Base-by-base conservation (phyloP, 495 filamentous ascomycete species). In the Bombardia bombarda region DNA sequence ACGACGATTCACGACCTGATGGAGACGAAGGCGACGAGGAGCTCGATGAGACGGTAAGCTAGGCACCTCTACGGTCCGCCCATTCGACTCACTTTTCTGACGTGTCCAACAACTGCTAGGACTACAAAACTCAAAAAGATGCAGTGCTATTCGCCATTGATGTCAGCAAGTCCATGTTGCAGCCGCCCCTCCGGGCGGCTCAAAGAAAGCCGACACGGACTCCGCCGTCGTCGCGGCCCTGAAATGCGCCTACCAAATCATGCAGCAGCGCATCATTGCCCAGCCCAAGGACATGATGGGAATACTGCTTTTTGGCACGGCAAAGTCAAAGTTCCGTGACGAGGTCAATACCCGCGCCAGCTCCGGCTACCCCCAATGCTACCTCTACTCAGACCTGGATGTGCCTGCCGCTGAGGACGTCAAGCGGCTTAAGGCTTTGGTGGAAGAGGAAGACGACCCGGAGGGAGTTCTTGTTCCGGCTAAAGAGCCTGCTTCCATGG, bases 221-320 rank as follows among this genome's bases (percentile, higher is more conserved):
- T 81, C 79, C 17, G 79, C 90, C 1, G 68, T 81, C 1, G 74
- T 79, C 2, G 90, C 93, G 14, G 90, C 93, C 6, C 70, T 99
- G 20, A 94, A 94, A 70, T 95, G 89, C 56, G 90, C 93, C 40
- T 93, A 95, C 53, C 77, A 85, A 41, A 73, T 99, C 41, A 95
- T 97, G 83, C 90, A 96, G 65, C 90, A 95, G 64, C 83, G 93
- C 44, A 96, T 99, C 53, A 96, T 99, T 55, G 89, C 89, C 2
- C 90, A 90, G 49, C 93, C 93, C 0, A 87, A 82, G 56, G 92
- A 97, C 52, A 94, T 96, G 90, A 95, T 99, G 70, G 90, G 90
- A 3, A 83, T 99, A 7, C 60, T 99, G n/a, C 75, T 99, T 7
- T 97, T 92, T 48, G 88, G 89, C 10, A 97, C 90, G 0, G 72